Conservation (phyloP, 1,139 yeast species). For the Saccharomyces hybrid region DNA sequence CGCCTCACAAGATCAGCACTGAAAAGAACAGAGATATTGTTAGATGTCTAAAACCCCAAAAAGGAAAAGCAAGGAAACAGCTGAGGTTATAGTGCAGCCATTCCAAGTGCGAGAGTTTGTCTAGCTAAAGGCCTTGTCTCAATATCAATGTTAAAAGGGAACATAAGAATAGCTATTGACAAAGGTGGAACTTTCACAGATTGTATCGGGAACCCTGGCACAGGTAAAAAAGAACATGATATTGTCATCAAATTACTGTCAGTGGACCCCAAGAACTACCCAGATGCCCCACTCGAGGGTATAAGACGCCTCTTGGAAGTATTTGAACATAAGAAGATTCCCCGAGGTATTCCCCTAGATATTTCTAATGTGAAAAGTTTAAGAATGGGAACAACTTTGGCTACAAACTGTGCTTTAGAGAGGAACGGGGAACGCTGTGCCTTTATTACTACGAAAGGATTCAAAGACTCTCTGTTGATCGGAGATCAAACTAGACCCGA, state of each 20-base stretch:
- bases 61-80: too few relatives aligned
- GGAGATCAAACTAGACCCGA: slow-evolving; percentile 69
- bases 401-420: slow-evolving; percentile 61
- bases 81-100: too few relatives aligned
- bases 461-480: slow-evolving; percentile 50
- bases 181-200: slow-evolving; percentile 90
- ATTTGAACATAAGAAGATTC: slow-evolving; percentile 41
- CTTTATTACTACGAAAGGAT: slow-evolving; percentile 45
- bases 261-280: slow-evolving; percentile 78
- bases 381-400: slow-evolving; percentile 76
- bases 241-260: slow-evolving; percentile 65
- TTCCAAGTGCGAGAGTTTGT: not conserved
- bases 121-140: not conserved
- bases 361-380: slow-evolving; percentile 46
- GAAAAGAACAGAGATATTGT: not conserved
- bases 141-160: not conserved
- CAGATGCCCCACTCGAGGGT: slow-evolving; percentile 92
- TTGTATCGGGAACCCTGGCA: slow-evolving; percentile 45
- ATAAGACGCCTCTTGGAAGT: slow-evolving; percentile 67
- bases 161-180: slow-evolving; percentile 37
- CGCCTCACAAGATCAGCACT: not conserved
- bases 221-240: slow-evolving; percentile 38
- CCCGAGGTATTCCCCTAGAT: slow-evolving; percentile 42
- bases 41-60: not conserved
- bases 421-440: slow-evolving; percentile 49